phyloP scores from a whole-genome alignment of 2,329 filamentous ascomycete species.

The Hirsutella rhossiliensis region DNA sequence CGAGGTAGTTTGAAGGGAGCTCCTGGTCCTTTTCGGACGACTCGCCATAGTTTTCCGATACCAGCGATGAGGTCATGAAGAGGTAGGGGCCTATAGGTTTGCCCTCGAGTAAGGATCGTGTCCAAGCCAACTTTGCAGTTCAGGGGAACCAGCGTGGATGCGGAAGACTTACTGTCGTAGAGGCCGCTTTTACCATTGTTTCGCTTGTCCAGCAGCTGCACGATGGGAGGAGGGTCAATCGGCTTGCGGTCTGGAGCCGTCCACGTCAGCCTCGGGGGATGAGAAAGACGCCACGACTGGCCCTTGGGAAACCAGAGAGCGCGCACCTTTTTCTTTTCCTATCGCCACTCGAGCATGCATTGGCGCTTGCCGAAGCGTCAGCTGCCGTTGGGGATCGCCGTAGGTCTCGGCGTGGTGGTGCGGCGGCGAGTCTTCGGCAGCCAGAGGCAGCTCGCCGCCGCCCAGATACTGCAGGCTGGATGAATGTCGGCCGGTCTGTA shows the following conservation, averaged over 20 bases:
- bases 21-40: slow-evolving; percentile 16
- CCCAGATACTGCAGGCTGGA: slow-evolving; percentile 5
- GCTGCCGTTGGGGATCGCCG: slow-evolving; percentile 9
- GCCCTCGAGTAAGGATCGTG: not conserved
- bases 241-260: slow-evolving; percentile 58
- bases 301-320: not conserved
- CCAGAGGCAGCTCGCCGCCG: slow-evolving; percentile 6
- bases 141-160: not conserved
- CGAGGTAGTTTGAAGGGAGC: slow-evolving; percentile 37
- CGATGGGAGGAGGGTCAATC: slow-evolving; percentile 76
- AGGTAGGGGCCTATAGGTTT: slow-evolving; percentile 31
- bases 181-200: slow-evolving; percentile 8
- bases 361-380: slow-evolving; percentile 9
- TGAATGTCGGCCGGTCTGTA: slow-evolving; percentile 3
- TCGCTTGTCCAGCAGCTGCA: slow-evolving; percentile 44
- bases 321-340: slow-evolving; percentile 62
- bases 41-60: slow-evolving; percentile 28
- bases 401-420: slow-evolving; percentile 7
- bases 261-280: not conserved
- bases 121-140: not conserved
- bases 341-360: slow-evolving; percentile 52
- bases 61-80: slow-evolving; percentile 32
- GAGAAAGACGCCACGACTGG: not conserved
- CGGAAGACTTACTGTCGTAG: slow-evolving; percentile 11
- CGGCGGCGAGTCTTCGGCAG: slow-evolving; percentile 3